Percentiles rank a stretch among this genome's conserved stretches.
These are phyloP conservation scores for Aspergillus homomorphus DNA, from an alignment of 495 filamentous ascomycete genomes.

Conservation along the genomic window DNA sequence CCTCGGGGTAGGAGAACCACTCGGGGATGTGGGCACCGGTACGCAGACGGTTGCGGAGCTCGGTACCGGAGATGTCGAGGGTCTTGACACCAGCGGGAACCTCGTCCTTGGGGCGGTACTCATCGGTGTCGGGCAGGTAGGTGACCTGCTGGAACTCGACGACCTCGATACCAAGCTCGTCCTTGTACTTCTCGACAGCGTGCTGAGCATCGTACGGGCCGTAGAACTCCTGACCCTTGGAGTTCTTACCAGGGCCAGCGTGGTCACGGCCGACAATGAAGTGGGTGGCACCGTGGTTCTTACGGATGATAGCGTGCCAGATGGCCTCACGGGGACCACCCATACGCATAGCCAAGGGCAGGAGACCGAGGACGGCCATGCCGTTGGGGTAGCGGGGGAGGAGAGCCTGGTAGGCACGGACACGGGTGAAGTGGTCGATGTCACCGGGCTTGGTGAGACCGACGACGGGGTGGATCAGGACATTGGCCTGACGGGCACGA, in stretches of 20 bases:
- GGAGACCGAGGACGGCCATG: slow-evolving; percentile 95
- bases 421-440: slow-evolving; percentile 99
- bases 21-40: slow-evolving; percentile 92
- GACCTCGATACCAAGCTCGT: slow-evolving; percentile 96
- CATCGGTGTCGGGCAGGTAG: slow-evolving; percentile 93
- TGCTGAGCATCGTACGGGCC: slow-evolving; percentile 98
- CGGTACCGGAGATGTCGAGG: slow-evolving; percentile 94
- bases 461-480: slow-evolving; percentile 98
- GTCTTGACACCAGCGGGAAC: slow-evolving; percentile 80
- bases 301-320: slow-evolving; percentile 99
- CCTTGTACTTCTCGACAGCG: slow-evolving; percentile 92
- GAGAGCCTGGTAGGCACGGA: slow-evolving; percentile 95
- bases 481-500: slow-evolving; percentile 91
- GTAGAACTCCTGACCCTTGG: slow-evolving; percentile 94
- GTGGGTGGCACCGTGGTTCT: slow-evolving; percentile 98
- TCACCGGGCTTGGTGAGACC: slow-evolving; percentile 98
- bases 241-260: slow-evolving; percentile 95
- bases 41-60: slow-evolving; percentile 85
- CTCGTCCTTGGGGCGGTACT: slow-evolving; percentile 90
- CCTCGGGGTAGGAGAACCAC: slow-evolving; percentile 99
- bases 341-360: slow-evolving; percentile 98
- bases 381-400: slow-evolving; percentile 97
- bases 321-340: slow-evolving; percentile 96
- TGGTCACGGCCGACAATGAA: slow-evolving; percentile 99
- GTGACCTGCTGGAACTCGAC: slow-evolving; percentile 99